Conservation (phyloP, 805 yeast genomes). For the Lipomyces orientalis region DNA sequence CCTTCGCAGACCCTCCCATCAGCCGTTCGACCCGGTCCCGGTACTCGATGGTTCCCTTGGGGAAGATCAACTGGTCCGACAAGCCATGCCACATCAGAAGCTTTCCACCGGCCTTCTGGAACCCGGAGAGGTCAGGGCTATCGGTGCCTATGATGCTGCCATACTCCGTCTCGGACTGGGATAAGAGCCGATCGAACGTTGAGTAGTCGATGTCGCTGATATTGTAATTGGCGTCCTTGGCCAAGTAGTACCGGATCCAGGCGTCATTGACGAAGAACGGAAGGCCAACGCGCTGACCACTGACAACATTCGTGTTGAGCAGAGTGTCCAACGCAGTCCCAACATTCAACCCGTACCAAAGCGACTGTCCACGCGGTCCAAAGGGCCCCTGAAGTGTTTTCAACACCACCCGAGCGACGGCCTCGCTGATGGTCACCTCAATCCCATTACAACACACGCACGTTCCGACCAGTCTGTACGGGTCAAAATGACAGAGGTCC, state of each 20-base stretch:
- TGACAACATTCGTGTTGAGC: conserved; percentile 6
- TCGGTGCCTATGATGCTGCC: conserved; percentile 8
- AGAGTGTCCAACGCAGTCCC: background rate
- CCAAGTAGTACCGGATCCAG: conserved; percentile 4
- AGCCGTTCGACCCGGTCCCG: background rate
- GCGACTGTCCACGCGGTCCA: background rate
- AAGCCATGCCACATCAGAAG: conserved; percentile 15
- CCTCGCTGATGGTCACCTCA: background rate
- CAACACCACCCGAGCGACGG: background rate
- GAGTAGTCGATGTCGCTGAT: background rate
- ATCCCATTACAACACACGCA: background rate
- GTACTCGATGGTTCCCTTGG: conserved; percentile 3
- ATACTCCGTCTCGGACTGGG: conserved; percentile 2
- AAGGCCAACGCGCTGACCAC: conserved; percentile 4
- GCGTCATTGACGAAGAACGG: conserved; percentile 4
- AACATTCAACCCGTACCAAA: background rate
- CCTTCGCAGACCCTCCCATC: background rate
- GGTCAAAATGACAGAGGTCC: conserved; percentile 11
- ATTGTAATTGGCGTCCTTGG: conserved; percentile 1
- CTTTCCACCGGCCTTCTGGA: conserved; percentile 16
- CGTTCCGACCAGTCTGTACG: conserved; percentile 1
- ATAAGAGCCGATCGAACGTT: conserved; percentile 4
- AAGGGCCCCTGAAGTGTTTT: background rate
- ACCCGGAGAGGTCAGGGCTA: conserved; percentile 8
- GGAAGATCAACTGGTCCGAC: background rate